Evolutionary conservation across 2,329 filamentous ascomycete genomes (phyloP).

Genomic region (Colletotrichum sp.): DNA sequence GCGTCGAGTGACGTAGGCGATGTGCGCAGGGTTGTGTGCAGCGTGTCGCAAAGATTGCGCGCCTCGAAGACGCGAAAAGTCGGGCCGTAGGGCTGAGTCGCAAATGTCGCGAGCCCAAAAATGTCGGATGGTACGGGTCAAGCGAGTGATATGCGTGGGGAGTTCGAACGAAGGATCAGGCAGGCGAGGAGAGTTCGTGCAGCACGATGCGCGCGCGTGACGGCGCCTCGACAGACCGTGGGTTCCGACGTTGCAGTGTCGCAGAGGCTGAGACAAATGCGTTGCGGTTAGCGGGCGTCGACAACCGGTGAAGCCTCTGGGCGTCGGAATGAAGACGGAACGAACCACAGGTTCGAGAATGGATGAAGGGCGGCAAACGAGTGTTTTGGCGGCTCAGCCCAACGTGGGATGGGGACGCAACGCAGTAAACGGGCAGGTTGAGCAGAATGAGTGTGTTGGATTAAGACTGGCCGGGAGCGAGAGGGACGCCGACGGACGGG

Average conservation of each 20-base stretch:
- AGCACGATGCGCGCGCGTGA: background rate
- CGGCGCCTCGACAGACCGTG: background rate
- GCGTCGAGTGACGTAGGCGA: background rate
- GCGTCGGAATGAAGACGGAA: background rate
- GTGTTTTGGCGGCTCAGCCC: background rate
- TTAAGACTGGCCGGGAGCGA: background rate
- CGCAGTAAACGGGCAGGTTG: background rate
- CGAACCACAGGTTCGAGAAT: background rate
- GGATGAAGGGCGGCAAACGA: background rate
- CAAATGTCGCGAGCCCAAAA: background rate
- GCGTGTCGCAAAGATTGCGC: background rate
- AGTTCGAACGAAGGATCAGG: background rate
- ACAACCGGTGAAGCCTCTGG: background rate
- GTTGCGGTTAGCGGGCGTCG: background rate
- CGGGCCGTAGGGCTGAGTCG: background rate
- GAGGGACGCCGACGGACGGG: background rate
- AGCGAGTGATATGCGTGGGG: background rate
- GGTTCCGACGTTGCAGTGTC: constrained; percentile 4
- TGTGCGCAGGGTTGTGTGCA: background rate
- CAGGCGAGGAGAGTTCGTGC: background rate
- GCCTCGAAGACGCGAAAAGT: background rate
- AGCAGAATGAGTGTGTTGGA: background rate
- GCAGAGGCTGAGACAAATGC: background rate
- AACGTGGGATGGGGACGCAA: background rate
- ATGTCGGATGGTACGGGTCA: background rate